Conservation (phyloP, 2,329 filamentous ascomycete genomes). For the Neofusicoccum cordaticola region DNA sequence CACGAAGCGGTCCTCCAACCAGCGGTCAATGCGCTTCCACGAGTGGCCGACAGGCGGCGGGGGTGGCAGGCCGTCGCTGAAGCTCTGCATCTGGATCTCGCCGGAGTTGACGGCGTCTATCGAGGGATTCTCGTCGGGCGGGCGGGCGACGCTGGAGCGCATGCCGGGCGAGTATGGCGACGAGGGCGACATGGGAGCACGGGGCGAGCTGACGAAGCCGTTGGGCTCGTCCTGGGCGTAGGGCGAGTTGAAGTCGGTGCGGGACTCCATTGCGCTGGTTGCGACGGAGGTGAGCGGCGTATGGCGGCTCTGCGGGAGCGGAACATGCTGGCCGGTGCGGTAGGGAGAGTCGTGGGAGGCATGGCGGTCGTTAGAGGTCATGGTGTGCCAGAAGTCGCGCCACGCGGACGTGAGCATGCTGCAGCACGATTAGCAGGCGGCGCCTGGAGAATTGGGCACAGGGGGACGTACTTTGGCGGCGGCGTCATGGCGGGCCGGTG, state of each 20-base stretch:
- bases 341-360: constrained; percentile 92
- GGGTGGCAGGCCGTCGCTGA: constrained; percentile 85
- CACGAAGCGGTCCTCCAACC: constrained; percentile 92
- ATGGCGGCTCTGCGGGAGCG: constrained; percentile 77
- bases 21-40: constrained; percentile 90
- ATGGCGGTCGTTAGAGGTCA: constrained; percentile 76
- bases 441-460: background rate
- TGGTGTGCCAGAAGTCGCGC: constrained; percentile 88
- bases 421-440: background rate
- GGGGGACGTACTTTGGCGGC: constrained; percentile 13
- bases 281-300: constrained; percentile 82
- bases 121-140: constrained; percentile 59
- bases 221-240: constrained; percentile 72
- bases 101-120: constrained; percentile 67
- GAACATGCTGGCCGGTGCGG: constrained; percentile 84
- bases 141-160: constrained; percentile 70
- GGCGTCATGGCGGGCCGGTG: constrained; percentile 4
- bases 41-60: constrained; percentile 84
- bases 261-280: constrained; percentile 81
- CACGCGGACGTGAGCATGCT: constrained; percentile 52
- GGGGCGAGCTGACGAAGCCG: constrained; percentile 60
- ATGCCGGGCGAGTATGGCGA: constrained; percentile 88
- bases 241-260: constrained; percentile 74
- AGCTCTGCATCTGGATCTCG: constrained; percentile 95
- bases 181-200: constrained; percentile 56